Evolutionary conservation across 2,329 filamentous ascomycete genomes (phyloP).

Genomic region (Fusarium bactridioides): DNA sequence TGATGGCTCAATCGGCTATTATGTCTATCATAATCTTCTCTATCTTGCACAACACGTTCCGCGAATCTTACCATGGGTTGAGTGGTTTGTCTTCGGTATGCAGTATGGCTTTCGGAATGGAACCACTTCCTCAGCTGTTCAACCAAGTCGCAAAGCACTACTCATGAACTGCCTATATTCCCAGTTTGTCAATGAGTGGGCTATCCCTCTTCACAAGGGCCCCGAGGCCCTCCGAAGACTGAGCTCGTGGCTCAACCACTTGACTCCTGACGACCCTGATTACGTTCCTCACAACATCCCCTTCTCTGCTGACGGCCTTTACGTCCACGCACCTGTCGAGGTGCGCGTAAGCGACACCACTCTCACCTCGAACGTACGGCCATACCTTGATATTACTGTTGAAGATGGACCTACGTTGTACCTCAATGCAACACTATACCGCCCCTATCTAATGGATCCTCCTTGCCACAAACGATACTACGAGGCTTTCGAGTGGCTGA

Average conservation of each 20-base stretch:
- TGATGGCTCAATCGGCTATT: constrained; percentile 81
- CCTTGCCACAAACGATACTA: constrained; percentile 82
- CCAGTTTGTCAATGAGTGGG: constrained; percentile 99
- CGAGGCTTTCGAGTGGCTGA: constrained; percentile 88
- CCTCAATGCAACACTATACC: constrained; percentile 88
- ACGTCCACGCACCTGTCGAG: constrained; percentile 89
- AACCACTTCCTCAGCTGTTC: constrained; percentile 74
- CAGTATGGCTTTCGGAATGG: constrained; percentile 89
- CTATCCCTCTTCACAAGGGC: constrained; percentile 83
- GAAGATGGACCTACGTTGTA: constrained; percentile 78
- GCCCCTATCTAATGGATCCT: constrained; percentile 80
- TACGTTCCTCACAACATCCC: constrained; percentile 76
- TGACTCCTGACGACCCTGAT: constrained; percentile 67
- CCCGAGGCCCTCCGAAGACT: constrained; percentile 87
- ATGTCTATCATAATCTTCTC: constrained; percentile 91
- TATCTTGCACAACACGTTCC: constrained; percentile 82
- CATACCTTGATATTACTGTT: constrained; percentile 74
- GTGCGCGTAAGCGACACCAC: constrained; percentile 83
- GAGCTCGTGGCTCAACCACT: constrained; percentile 80
- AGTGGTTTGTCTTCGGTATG: constrained; percentile 98
- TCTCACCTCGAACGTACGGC: constrained; percentile 47
- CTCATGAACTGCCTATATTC: constrained; percentile 98
- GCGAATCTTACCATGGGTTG: constrained; percentile 82
- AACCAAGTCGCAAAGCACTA: constrained; percentile 80
- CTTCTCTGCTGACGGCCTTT: constrained; percentile 79